Evolutionary conservation across 1,284 basidiomycete species (phyloP).

Genomic region (Entoloma clypeatum): DNA sequence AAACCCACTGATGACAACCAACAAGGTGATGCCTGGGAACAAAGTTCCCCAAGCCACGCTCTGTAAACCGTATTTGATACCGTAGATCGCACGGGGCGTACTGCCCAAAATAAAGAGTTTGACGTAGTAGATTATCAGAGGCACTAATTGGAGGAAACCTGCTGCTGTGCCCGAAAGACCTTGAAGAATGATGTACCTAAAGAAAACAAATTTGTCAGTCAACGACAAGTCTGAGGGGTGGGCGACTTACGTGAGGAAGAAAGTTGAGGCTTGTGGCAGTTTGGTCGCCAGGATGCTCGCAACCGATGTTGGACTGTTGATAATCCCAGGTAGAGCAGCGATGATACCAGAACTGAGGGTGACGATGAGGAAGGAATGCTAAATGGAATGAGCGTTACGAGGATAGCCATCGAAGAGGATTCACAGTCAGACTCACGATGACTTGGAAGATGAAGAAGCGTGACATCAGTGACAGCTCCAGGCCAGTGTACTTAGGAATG

Average conservation of each 20-base stretch:
- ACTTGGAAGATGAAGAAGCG: slow-evolving; percentile 93
- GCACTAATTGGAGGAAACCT: slow-evolving; percentile 77
- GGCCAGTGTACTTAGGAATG: slow-evolving; percentile 72
- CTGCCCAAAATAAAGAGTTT: slow-evolving; percentile 82
- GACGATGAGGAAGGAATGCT: slow-evolving; percentile 89
- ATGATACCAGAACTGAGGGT: slow-evolving; percentile 81
- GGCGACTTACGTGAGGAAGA: slow-evolving; percentile 83
- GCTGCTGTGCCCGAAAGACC: slow-evolving; percentile 74
- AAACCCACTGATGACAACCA: slow-evolving; percentile 73
- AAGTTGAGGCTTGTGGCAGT: slow-evolving; percentile 83
- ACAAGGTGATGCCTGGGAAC: slow-evolving; percentile 73
- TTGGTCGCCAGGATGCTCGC: slow-evolving; percentile 69
- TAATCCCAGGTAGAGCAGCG: slow-evolving; percentile 59
- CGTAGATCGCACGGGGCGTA: slow-evolving; percentile 84
- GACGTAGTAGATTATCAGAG: slow-evolving; percentile 80
- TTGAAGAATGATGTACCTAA: slow-evolving; percentile 63
- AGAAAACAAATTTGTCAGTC: slow-evolving; percentile 1
- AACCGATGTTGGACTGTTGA: slow-evolving; percentile 57
- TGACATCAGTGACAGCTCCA: slow-evolving; percentile 90
- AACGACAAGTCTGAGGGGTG: not conserved
- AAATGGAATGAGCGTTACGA: slow-evolving; percentile 9
- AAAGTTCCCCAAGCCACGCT: slow-evolving; percentile 82
- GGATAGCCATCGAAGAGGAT: not conserved
- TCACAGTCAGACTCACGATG: slow-evolving; percentile 50
- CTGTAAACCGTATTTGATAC: slow-evolving; percentile 69